Evolutionary conservation across 2,329 filamentous ascomycete genomes (phyloP).

Genomic region (Elsinoe fawcettii): DNA sequence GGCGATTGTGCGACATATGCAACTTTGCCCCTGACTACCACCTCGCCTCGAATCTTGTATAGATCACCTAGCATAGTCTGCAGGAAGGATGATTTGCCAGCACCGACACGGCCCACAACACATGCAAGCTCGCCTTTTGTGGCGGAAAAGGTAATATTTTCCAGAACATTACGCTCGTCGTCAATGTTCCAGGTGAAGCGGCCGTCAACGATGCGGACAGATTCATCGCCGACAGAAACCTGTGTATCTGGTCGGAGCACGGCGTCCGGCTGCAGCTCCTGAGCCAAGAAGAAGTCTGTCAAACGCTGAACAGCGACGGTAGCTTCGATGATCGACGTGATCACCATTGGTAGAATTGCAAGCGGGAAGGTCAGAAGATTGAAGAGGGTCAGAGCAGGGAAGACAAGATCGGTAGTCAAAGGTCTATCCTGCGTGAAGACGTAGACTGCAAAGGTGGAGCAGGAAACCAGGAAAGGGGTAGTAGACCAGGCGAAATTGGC

Average conservation of each 20-base stretch:
- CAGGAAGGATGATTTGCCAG: constrained; percentile 88
- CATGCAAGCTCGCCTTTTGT: constrained; percentile 91
- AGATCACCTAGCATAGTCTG: constrained; percentile 84
- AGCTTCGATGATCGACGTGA: constrained; percentile 90
- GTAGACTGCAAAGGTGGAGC: constrained; percentile 90
- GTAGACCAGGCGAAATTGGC: constrained; percentile 98
- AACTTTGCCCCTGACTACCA: constrained; percentile 70
- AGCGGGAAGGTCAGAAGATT: constrained; percentile 94
- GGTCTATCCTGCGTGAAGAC: constrained; percentile 75
- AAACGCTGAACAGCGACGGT: constrained; percentile 84
- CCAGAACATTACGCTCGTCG: constrained; percentile 58
- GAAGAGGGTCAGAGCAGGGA: constrained; percentile 86
- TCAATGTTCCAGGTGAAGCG: constrained; percentile 94
- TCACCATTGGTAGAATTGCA: constrained; percentile 92
- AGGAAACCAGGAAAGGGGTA: constrained; percentile 94
- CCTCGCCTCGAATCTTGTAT: constrained; percentile 79
- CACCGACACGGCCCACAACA: constrained; percentile 86
- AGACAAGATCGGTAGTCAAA: constrained; percentile 88
- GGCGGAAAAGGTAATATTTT: constrained; percentile 79
- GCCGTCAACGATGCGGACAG: constrained; percentile 72
- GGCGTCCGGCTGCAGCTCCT: constrained; percentile 83
- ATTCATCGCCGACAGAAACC: constrained; percentile 73
- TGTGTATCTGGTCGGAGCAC: constrained; percentile 62
- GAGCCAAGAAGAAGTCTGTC: constrained; percentile 74
- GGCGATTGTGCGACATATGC: constrained; percentile 89